Base-by-base conservation (phyloP, 495 filamentous ascomycete genomes). In the Xylaria bambusicola region DNA sequence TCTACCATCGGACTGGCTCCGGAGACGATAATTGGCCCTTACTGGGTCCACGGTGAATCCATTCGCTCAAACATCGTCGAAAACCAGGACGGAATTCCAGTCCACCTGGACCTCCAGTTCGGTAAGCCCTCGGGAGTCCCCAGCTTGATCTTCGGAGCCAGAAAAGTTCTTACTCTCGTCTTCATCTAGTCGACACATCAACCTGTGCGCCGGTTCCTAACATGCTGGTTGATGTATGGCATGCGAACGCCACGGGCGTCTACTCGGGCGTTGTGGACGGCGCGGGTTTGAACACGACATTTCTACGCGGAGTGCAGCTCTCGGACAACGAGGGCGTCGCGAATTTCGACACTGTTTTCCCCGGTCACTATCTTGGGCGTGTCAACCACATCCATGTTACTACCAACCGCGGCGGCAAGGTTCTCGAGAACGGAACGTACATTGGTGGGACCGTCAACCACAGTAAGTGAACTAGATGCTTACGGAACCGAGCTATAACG, bases 101-200 rank as follows among this genome's bases (percentile, higher is more conserved):
- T 83, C 13, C 77, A 76, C 56, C 67, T 84, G 45, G 82, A 84
- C 49, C 71, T 84, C 61, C 80, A 83, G 66, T 60, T 84, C 61
- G 73, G 53, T 56, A 26, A 36, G 53, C 47, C n/a, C 1, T 38
- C 6, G 18, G 15, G 3, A 12, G 41, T 44, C n/a, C 9, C 9
- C 1, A 0, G n/a, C 17, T 10, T 9, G 12, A 23, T 4, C 12
- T 4, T 15, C 15, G 2, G 18, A 20, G 21, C 1, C n/a, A 18
- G 17, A 9, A 17, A 21, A 21, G 15, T 1, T 29, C 18, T 40
- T 31, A 42, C 26, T 21, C 36, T 10, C 36, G 10, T 18, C 33
- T 12, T 7, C 2, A 29, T 33, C 10, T 38, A 56, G 73, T 84
- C 53, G 77, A 84, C 56, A 66, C 76, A 18, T 63, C 71, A 21